Evolutionary conservation across 352 stramenopile species (phyloP), one percentile per base, ranked within the genome.

Genomic region (Globisporangium canariense): DNA sequence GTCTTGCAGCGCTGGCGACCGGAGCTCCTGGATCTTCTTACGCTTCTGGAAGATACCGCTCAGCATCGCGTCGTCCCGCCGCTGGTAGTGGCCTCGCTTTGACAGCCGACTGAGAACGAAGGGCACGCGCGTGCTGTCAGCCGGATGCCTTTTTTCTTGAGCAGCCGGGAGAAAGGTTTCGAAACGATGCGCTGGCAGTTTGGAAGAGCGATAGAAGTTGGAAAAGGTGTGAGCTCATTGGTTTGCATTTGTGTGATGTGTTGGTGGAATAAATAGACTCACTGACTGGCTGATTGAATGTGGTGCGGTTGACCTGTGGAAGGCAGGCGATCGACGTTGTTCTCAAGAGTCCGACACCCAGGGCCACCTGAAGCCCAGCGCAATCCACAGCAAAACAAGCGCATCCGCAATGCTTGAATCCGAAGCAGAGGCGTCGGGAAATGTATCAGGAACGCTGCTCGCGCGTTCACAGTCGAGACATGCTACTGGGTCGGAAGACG

Each of bases 1-100:
- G 41, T 93, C 81, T 62, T 93, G 81, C 2, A 93, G 69, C n/a
- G 81, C 78, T 11, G 82, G 84, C 22, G 78, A 69, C n/a, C 84
- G 84, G 30, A 91, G 75, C 58, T 91, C 82, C 59, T 88, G 81
- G 49, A 70, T 85, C 71, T 93, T 93, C 74, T 87, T 90, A 45
- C 79, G 81, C 71, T 93, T 93, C 50, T 89, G 69, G 66, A 93
- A 93, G 63, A 93, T 86, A 49, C 82, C 76, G 49, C 77, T 76
- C 32, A 93, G 73, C 83, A 93, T 91, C 40, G 20, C 58, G 20
- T 49, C 43, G 16, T 41, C 11, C 36, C 36, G 41, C 14, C 41
- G 4, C 41, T 20, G 13, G 41, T 20, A 16, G 32, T 36, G 32
- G 32, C 43, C 14, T 9, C 18, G 14, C 49, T 55, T 54, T 36